Base-by-base conservation (phyloP, 1,139 yeast genomes). In the Candida tunisiensis region DNA sequence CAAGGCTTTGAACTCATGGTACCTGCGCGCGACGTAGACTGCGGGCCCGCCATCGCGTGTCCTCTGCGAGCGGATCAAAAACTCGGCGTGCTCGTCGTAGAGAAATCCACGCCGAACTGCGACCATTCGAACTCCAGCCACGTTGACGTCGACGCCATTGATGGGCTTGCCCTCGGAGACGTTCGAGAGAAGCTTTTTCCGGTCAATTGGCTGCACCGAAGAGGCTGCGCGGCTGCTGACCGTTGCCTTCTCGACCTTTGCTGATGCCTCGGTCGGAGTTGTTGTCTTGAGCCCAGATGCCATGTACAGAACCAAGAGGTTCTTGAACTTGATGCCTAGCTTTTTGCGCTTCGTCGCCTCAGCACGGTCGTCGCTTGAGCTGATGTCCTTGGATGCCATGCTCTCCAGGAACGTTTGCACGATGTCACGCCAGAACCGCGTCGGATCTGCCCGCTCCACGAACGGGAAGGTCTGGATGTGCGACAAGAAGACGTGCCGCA, bases 331-430 rank as follows among this genome's bases (percentile, higher is more conserved):
- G 28, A 56, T 52, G 18, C 72, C 71, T 29, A 74, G 55, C 36
- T 75, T 67, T 37, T 64, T 64, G 27, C 95, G 60, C 44, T 82
- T 82, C 3, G 93, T 74, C 19, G 66, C 55, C 35, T 73, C 71
- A 11, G 75, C 80, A 21, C 78, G 57, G 38, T 88, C 79, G 30
- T 73, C 77, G 15, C 75, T 64, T 12, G 77, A 65, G 37, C 77
- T 68, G 31, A 83, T 67, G 23, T 69, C 69, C 45, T 78, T 70
- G 17, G 62, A 53, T 46, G 78, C 77, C 51, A 85, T 73, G 32
- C 73, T 66, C 44, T 80, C 91, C 40, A 77, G 64, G 44, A 83
- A 82, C 21, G 71, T 71, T 47, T 83, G 94, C 1, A 82, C 74
- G 21, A 74, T 74, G 25, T 60, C 60, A 33, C 68, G 69, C 95